phyloP scores from a whole-genome alignment of 1,284 basidiomycete species.

The Cryptococcus sp. region DNA sequence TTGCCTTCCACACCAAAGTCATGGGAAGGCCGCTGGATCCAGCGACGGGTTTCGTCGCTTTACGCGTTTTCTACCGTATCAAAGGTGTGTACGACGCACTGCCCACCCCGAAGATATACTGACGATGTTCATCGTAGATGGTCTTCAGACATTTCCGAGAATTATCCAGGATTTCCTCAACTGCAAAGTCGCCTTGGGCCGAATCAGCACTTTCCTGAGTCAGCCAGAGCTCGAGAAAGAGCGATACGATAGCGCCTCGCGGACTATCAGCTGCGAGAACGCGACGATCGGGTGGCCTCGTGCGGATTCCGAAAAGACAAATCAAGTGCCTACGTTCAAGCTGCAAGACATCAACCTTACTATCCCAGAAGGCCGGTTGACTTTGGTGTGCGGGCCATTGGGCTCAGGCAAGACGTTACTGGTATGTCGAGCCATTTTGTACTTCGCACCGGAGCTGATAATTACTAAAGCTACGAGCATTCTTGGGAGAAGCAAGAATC shows the following conservation, averaged over 20 bases:
- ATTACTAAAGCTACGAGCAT: constrained; percentile 36
- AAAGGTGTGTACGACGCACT: constrained; percentile 20
- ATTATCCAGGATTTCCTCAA: constrained; percentile 36
- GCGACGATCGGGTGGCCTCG: constrained; percentile 48
- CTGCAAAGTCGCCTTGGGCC: constrained; percentile 42
- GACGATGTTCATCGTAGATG: constrained; percentile 15
- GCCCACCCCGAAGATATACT: background rate
- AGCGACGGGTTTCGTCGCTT: constrained; percentile 48
- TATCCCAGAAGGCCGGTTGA: constrained; percentile 39
- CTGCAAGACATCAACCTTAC: constrained; percentile 35
- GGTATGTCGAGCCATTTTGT: constrained; percentile 21
- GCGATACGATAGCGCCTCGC: constrained; percentile 13
- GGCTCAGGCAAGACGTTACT: constrained; percentile 52
- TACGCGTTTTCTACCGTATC: constrained; percentile 37
- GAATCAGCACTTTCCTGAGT: constrained; percentile 42
- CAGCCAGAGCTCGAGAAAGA: constrained; percentile 37
- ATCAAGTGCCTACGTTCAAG: constrained; percentile 21
- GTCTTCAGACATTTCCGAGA: constrained; percentile 35
- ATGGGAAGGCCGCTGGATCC: constrained; percentile 39
- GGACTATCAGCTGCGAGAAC: constrained; percentile 27
- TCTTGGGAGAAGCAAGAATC: constrained; percentile 47
- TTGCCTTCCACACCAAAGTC: constrained; percentile 48
- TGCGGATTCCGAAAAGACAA: constrained; percentile 6
- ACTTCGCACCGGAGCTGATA: background rate
- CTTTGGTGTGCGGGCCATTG: constrained; percentile 50